Base-by-base conservation (phyloP, 306 rosid genomes). In the Fragaria iinumae region DNA sequence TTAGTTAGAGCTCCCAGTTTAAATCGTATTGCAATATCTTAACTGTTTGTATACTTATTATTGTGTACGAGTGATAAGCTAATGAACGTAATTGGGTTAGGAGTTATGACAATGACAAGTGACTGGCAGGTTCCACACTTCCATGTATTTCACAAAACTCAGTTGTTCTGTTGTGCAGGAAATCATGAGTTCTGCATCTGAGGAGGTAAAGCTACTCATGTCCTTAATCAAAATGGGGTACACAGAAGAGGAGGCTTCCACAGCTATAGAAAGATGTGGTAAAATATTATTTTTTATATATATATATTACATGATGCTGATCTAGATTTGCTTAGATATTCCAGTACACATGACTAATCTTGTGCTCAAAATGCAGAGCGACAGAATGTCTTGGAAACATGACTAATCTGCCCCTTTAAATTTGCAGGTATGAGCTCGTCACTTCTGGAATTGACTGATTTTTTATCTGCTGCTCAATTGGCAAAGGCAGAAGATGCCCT, bases 211-310 rank as follows among this genome's bases (percentile, higher is more conserved):
- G 55, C 73, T 72, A 39, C 57, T 88, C 45, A n/a, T 23, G 73
- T 1, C 86, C 63, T 87, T 92, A 73, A 83, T 88, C 76, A 80
- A 80, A 36, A 92, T 96, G 99, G 99, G 99, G 18, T 92, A 79
- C 82, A 43, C 83, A 27, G 75, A 18, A 59, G 86, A 84, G 17
- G 99, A 89, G 82, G 97, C 92, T 77, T 84, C 88, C 55, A 32
- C 77, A 62, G 99, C 99, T 52, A 52, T 92, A 17, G 91, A 92
- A 77, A 92, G 99, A 92, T 92, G 93, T 76, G 99, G 99, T 92
- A 64, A 70, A 12, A 67, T 32, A 8, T 43, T 34, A 36, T 11
- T 41, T 34, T 38, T 59, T 16, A 1, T 38, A 3, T 23, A 1
- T 38, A 3, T 23, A 32, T 21, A 53, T 6, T 63, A 13, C n/a